A percentile compares a stretch with the other conserved stretches of the same genome.
phyloP scores from a whole-genome alignment of 1,139 yeast species.

The Petasospora fabianii region DNA sequence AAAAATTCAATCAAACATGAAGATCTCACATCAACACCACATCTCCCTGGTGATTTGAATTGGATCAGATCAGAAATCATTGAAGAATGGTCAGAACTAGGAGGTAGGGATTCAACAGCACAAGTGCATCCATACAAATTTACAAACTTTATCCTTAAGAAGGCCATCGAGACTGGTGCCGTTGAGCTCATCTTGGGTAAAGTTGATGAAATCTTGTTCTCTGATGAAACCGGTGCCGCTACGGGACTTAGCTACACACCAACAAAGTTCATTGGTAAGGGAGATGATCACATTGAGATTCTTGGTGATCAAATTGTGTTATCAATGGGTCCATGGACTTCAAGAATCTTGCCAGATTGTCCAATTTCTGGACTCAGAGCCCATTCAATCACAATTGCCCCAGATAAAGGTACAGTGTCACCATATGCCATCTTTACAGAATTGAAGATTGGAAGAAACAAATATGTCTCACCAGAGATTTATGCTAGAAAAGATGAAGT shows the following conservation, averaged over 20 bases:
- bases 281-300: slow-evolving; percentile 37
- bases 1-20: slow-evolving; percentile 39
- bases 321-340: slow-evolving; percentile 96
- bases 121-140: slow-evolving; percentile 96
- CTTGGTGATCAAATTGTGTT: slow-evolving; percentile 75
- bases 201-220: slow-evolving; percentile 63
- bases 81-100: slow-evolving; percentile 73
- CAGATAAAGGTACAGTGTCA: slow-evolving; percentile 69
- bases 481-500: slow-evolving; percentile 96
- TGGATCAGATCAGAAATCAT: slow-evolving; percentile 76
- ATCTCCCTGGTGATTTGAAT: slow-evolving; percentile 68
- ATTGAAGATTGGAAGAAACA: slow-evolving; percentile 59
- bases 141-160: slow-evolving; percentile 73
- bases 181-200: slow-evolving; percentile 82
- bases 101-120: slow-evolving; percentile 87
- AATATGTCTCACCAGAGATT: slow-evolving; percentile 84
- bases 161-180: slow-evolving; percentile 82
- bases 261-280: slow-evolving; percentile 44
- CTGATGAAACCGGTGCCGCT: slow-evolving; percentile 60
- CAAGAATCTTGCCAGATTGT: slow-evolving; percentile 82
- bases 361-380: slow-evolving; percentile 92
- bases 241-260: slow-evolving; percentile 66
- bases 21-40: slow-evolving; percentile 25
- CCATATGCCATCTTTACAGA: slow-evolving; percentile 96
- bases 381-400: slow-evolving; percentile 89